Evolutionary conservation across 768 basidiomycete species (phyloP).

Genomic region (Leccinum rimulosum): DNA sequence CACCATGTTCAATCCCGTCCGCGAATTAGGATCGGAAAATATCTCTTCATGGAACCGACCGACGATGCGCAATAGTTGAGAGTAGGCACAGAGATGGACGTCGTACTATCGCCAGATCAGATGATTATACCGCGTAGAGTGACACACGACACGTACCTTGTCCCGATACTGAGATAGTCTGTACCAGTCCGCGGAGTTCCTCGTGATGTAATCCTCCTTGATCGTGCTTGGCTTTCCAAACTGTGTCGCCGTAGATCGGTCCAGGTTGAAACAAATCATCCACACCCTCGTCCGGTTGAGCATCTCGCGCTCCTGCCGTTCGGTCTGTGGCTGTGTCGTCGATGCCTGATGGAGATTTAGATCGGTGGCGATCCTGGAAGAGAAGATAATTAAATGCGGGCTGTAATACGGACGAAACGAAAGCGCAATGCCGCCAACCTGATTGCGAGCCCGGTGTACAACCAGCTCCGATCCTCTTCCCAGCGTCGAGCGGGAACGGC

Average conservation of each 20-base stretch:
- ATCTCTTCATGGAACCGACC: constrained; percentile 75
- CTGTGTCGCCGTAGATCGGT: constrained; percentile 83
- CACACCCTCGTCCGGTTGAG: constrained; percentile 84
- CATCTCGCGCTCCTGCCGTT: constrained; percentile 77
- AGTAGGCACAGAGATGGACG: constrained; percentile 72
- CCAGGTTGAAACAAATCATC: constrained; percentile 89
- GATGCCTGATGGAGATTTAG: constrained; percentile 77
- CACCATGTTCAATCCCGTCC: constrained; percentile 71
- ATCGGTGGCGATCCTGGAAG: constrained; percentile 76
- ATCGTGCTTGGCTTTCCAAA: constrained; percentile 90
- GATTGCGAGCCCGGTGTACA: constrained; percentile 85
- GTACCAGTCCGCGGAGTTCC: constrained; percentile 75
- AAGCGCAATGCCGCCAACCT: constrained; percentile 40
- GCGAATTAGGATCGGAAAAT: constrained; percentile 65
- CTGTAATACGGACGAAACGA: not conserved
- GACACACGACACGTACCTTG: constrained; percentile 36
- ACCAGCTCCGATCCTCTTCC: constrained; percentile 90
- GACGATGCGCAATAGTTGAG: constrained; percentile 65
- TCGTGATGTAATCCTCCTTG: constrained; percentile 78
- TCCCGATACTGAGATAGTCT: constrained; percentile 62
- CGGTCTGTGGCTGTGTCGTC: constrained; percentile 58
- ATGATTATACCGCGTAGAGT: not conserved
- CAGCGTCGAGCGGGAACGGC: constrained; percentile 77
- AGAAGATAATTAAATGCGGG: not conserved
- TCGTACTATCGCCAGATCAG: constrained; percentile 50